A percentile compares a stretch with the other conserved stretches of the same genome.
Conservation (phyloP, 1,139 yeast species). For the Blastobotrys arbuscula region DNA sequence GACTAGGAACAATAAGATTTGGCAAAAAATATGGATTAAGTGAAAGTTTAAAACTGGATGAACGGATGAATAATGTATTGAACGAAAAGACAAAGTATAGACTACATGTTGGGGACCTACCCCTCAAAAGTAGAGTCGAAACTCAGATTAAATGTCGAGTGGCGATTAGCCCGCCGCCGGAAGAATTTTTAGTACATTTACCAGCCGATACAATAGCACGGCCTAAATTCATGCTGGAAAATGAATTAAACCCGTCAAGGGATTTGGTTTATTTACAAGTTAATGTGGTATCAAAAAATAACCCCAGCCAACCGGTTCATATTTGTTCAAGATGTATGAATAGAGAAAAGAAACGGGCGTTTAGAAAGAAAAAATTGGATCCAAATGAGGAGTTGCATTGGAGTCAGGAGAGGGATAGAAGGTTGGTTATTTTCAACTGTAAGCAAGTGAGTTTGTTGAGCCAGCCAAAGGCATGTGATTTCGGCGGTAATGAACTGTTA, state of each 20-base stretch:
- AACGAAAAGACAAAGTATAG: conserved; percentile 42
- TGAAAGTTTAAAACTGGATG: background rate
- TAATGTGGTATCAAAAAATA: conserved; percentile 37
- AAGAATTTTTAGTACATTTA: conserved; percentile 64
- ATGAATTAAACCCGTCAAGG: conserved; percentile 32
- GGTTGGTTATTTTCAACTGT: conserved; percentile 86
- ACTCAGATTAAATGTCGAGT: conserved; percentile 82
- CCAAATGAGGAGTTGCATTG: conserved; percentile 68
- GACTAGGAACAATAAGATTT: conserved; percentile 19
- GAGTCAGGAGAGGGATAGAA: conserved; percentile 64
- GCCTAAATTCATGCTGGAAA: conserved; percentile 62
- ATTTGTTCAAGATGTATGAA: conserved; percentile 85
- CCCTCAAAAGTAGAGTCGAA: conserved; percentile 82
- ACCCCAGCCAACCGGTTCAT: conserved; percentile 49
- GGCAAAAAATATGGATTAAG: conserved; percentile 16
- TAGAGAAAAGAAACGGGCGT: conserved; percentile 89
- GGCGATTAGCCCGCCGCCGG: conserved; percentile 67
- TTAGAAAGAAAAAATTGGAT: conserved; percentile 64
- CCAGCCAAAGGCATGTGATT: conserved; percentile 22
- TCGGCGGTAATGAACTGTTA: conserved; percentile 20
- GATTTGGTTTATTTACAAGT: conserved; percentile 33
- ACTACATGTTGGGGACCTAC: conserved; percentile 56
- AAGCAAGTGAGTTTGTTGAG: conserved; percentile 79
- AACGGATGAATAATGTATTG: conserved; percentile 10
- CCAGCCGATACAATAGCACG: conserved; percentile 86